Evolutionary conservation across 148 eudicot genomes (phyloP).

Genomic region (Talinum fruticosum): DNA sequence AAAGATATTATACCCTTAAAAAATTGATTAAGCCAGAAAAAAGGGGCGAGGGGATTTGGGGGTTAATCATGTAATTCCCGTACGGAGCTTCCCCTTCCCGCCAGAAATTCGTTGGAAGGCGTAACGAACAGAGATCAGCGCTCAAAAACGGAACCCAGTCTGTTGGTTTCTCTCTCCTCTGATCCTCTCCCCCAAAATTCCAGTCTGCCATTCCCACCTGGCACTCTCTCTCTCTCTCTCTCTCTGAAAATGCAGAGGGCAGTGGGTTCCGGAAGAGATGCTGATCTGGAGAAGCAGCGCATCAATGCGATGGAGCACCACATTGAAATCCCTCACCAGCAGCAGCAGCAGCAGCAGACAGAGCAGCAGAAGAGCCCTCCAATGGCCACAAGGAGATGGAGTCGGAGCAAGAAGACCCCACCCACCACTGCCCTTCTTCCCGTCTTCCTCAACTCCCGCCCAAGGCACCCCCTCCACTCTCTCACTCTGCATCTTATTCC

Average conservation of each 20-base stretch:
- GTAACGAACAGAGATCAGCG: not conserved
- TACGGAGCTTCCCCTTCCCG: too few species aligned
- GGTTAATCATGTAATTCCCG: too few species aligned
- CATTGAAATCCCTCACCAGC: not conserved
- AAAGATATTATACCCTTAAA: too few species aligned
- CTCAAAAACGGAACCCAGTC: not conserved
- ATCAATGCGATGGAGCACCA: not conserved
- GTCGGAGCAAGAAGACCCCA: not conserved
- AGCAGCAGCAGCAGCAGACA: not conserved
- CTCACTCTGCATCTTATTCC: slow-evolving; percentile 29
- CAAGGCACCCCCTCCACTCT: not conserved
- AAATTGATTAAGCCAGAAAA: too few species aligned
- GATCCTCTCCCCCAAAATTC: not conserved
- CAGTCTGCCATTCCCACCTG: too few species aligned
- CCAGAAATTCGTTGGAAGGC: not conserved
- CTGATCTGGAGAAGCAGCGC: not conserved
- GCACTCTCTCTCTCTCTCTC: not conserved
- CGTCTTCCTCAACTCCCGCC: not conserved
- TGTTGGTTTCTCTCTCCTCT: not conserved
- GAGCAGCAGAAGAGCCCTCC: not conserved
- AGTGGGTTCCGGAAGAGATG: not conserved
- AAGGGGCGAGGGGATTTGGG: too few species aligned
- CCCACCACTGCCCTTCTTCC: not conserved
- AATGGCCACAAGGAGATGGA: slow-evolving; percentile 5
- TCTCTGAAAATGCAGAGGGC: not conserved